Evolutionary conservation across 345 rosid species (phyloP).

Genomic region (Carallia brachiata): DNA sequence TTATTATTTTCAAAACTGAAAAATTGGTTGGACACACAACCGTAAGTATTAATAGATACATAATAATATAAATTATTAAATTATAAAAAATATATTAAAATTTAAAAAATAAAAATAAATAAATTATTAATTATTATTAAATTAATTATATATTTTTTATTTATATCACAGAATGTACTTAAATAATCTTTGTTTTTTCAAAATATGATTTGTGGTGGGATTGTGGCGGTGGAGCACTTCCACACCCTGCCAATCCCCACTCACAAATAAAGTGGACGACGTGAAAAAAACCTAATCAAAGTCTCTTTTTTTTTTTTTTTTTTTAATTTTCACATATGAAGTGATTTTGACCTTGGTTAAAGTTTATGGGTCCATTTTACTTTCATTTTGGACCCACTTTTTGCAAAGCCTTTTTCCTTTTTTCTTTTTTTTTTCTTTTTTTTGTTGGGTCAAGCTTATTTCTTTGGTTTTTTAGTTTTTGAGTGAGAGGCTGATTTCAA

Average conservation of each 20-base stretch:
- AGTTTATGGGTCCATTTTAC: not conserved
- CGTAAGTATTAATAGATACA: too few species aligned
- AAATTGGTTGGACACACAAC: too few species aligned
- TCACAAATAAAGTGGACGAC: not conserved
- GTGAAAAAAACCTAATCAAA: not conserved
- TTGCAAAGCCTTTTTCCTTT: not conserved
- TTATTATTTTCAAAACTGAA: not conserved
- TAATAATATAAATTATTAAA: too few species aligned
- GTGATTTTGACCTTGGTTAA: not conserved
- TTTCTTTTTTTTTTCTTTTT: too few species aligned
- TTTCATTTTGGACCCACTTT: not conserved
- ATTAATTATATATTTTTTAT: too few species aligned
- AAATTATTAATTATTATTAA: too few species aligned
- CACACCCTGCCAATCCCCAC: too few species aligned
- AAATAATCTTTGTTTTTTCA: not conserved
- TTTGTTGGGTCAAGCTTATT: too few species aligned
- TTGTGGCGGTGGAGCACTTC: constrained; percentile 3
- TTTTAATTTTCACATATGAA: not conserved
- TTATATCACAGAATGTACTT: too few species aligned
- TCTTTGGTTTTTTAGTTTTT: too few species aligned
- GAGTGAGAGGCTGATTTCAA: not conserved
- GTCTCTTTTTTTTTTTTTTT: not conserved
- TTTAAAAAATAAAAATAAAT: too few species aligned
- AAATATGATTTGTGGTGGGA: not conserved
- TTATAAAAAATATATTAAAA: too few species aligned